These are phyloP conservation scores for Suillus paluster DNA, from an alignment of 768 basidiomycete genomes.

Conservation along the genomic window DNA sequence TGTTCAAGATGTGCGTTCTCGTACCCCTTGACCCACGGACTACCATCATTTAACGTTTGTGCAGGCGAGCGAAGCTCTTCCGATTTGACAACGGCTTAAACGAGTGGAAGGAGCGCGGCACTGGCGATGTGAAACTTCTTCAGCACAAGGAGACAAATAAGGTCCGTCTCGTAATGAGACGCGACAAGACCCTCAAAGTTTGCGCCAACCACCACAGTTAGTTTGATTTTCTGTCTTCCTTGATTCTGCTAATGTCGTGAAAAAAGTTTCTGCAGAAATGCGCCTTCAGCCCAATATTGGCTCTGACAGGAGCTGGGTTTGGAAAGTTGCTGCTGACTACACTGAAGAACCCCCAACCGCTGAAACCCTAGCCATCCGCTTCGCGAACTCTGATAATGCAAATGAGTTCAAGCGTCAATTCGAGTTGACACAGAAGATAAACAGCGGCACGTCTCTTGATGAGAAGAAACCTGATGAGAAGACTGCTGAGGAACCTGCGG, in stretches of 20 bases:
- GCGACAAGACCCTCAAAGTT: conserved; percentile 99
- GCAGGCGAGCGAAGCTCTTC: conserved; percentile 97
- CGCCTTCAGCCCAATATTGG: conserved; percentile 96
- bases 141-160: conserved; percentile 89
- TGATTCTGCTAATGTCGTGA: conserved; percentile 12
- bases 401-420: conserved; percentile 88
- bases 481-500: conserved; percentile 24
- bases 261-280: conserved; percentile 85
- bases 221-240: conserved; percentile 23
- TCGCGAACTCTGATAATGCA: conserved; percentile 95
- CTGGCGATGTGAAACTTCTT: conserved; percentile 93
- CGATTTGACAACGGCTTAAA: conserved; percentile 77
- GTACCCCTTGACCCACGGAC: conserved; percentile 13
- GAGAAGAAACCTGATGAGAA: conserved; percentile 20
- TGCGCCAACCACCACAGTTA: conserved; percentile 96
- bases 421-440: conserved; percentile 79
- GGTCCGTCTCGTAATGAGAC: conserved; percentile 96
- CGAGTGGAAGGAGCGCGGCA: conserved; percentile 99
- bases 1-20: conserved; percentile 92
- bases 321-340: conserved; percentile 96
- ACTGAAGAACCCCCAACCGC: conserved; percentile 87
- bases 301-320: conserved; percentile 99
- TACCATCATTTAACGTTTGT: conserved; percentile 26
- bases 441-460: conserved; percentile 40
- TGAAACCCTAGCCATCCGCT: conserved; percentile 97